Conservation (phyloP, 1,284 basidiomycete species). For the Phenoliferia sp. region DNA sequence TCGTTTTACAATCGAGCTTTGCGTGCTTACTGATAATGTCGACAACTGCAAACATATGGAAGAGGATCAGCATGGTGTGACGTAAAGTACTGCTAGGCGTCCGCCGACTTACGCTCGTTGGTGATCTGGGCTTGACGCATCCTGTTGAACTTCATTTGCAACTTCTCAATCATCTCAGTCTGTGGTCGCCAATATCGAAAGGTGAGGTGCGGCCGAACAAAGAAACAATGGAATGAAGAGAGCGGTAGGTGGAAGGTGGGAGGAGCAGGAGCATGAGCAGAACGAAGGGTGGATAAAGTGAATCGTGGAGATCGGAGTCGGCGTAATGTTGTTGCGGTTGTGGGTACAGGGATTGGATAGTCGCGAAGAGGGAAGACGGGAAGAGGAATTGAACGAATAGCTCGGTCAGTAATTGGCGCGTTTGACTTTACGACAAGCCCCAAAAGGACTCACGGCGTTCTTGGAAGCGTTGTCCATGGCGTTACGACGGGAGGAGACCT, state of each 20-base stretch:
- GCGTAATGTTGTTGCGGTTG: too few relatives aligned
- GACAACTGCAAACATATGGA: too few relatives aligned
- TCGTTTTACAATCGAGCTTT: too few relatives aligned
- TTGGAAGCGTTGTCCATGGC: conserved; percentile 99
- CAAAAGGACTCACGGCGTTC: conserved; percentile 60
- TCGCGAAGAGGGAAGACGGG: too few relatives aligned
- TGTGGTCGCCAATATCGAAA: background rate
- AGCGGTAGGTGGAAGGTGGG: background rate
- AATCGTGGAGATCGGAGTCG: background rate
- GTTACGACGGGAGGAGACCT: conserved; percentile 62
- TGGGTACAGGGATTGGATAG: too few relatives aligned
- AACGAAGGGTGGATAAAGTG: background rate
- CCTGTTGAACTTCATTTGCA: conserved; percentile 89
- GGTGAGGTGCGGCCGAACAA: background rate
- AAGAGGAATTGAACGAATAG: too few relatives aligned
- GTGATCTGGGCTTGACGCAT: conserved; percentile 98
- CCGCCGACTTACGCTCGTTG: too few relatives aligned
- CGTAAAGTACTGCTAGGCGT: too few relatives aligned
- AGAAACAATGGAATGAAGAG: background rate
- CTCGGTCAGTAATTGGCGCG: too few relatives aligned
- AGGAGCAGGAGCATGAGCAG: background rate
- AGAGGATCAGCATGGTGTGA: too few relatives aligned
- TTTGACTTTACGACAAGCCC: too few relatives aligned
- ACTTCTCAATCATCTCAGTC: conserved; percentile 72
- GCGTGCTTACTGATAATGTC: too few relatives aligned